Base-by-base conservation (phyloP, 164 flowering plant species). In the Dillenia suffruticosa region DNA sequence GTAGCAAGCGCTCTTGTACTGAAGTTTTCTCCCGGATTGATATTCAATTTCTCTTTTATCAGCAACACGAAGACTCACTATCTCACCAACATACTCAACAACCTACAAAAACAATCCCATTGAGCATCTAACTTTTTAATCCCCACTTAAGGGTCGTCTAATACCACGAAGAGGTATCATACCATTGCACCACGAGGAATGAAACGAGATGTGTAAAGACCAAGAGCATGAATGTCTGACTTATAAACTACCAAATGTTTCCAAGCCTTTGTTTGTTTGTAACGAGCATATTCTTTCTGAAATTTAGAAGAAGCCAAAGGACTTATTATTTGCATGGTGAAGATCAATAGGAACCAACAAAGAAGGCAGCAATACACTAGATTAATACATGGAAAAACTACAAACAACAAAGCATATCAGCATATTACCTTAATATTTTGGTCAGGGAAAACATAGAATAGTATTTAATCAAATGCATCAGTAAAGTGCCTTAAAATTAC, bases 31-130 rank as follows among this genome's bases (percentile, higher is more conserved):
- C 50, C 89, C 89, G 22, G 84, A 76, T 57, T 76, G 80, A 73
- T 87, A 87, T 46, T 84, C 88, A n/a, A 44, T 56, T 63, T 87
- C 92, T 68, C 92, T 73, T 75, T 77, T 83, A 70, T 87, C 89
- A 53, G 89, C 86, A 59, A 87, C 86, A 46, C 83, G 88, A 44
- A 65, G 79, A 17, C 92, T 88, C 58, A 87, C 86, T 67, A 84
- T 83, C 73, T 87, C 92, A 60, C 92, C 92, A 49, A 87, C 82
- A 63, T 87, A 87, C 75, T 87, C 92, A 54, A 87, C 89, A 67
- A 87, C 89, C 92, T 86, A 67, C n/a, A 70, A 65, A 45, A 46
- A 10, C 40, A 58, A 47, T 57, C 1, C 7, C 46, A 40, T 10
- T 40, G 11, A 19, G 22, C 22, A 63, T 64, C 49, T 54, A n/a